Evolutionary conservation across 768 basidiomycete species (phyloP), one percentile per base, ranked within the genome.

Genomic region (Boletellus sp.): DNA sequence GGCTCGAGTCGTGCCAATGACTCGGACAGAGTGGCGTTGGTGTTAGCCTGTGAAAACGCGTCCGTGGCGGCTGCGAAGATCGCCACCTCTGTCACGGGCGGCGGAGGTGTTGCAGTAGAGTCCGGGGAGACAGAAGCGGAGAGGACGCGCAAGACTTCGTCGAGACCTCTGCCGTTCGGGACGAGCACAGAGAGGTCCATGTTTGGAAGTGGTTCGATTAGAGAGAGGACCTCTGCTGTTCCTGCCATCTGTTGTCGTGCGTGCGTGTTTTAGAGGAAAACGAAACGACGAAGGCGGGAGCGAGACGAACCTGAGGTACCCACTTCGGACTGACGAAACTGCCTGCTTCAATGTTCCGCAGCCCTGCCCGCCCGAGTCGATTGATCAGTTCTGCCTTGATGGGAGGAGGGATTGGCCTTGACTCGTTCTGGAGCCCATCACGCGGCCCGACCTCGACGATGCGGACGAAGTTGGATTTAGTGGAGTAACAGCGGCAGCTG

Each of bases 261-360:
- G 28, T 42, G 35, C 16, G 20, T 23, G 17, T 15, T 44, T 28
- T 44, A 51, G 46, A 37, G 15, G 42, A 11, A 6, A 11, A 17
- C 23, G 33, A 19, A 22, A 38, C 19, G 23, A 42, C 5, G 31
- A 28, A 13, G 26, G 4, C 3, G 41, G 26, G 39, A 67, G 10
- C 6, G 26, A 28, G 28, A 58, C 61, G 17, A 19, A 61, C 93
- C 80, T 94, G 93, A 0, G 92, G 93, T 22, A 94, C 87, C 87
- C 91, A 91, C 68, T 92, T 93, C 0, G 89, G 88, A 66, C 90
- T 90, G 50, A 94, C 93, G 63, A 95, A 93, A 64, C 90, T 91
- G 7, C 93, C 93, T 1, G 82, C 80, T 68, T 94, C 92, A 56
- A 94, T 85, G 48, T 73, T 80, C 52, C 73, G 72, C 57, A 83